A percentile compares a stretch with the other conserved stretches of the same genome.
Conservation (phyloP, 2,329 filamentous ascomycete genomes). For the Sarocladiaceae sp. region DNA sequence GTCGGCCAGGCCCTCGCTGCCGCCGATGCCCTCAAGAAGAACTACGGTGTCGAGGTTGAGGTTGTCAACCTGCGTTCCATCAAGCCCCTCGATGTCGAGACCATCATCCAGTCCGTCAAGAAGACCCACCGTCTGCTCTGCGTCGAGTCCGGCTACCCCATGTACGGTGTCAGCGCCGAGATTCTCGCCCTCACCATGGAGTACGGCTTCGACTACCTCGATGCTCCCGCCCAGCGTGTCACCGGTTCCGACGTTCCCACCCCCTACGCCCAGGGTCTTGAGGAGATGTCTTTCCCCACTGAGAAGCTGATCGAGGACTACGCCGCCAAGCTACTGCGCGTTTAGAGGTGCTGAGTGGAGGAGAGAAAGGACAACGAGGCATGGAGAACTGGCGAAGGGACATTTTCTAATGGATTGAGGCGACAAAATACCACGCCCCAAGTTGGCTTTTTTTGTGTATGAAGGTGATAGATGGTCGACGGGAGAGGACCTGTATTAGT, state of each 20-base stretch:
- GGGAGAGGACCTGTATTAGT: slow-evolving; percentile 35
- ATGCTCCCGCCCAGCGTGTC: slow-evolving; percentile 86
- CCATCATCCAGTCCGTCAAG: slow-evolving; percentile 96
- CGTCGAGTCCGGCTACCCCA: slow-evolving; percentile 94
- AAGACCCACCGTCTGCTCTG: slow-evolving; percentile 90
- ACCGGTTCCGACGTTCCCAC: slow-evolving; percentile 97
- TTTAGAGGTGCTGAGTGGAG: slow-evolving; percentile 39
- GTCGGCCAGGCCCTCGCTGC: slow-evolving; percentile 87
- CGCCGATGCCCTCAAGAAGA: slow-evolving; percentile 87
- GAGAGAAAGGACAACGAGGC: neutral
- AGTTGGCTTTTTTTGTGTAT: slow-evolving; percentile 15
- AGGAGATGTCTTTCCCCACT: slow-evolving; percentile 92
- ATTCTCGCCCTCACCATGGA: slow-evolving; percentile 94
- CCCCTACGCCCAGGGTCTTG: slow-evolving; percentile 85
- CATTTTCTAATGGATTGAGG: slow-evolving; percentile 6
- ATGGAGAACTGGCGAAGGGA: slow-evolving; percentile 1
- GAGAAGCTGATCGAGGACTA: slow-evolving; percentile 83
- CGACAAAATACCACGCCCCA: slow-evolving; percentile 3
- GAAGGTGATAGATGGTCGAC: slow-evolving; percentile 26
- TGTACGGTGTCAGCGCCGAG: slow-evolving; percentile 87
- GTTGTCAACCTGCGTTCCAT: slow-evolving; percentile 97
- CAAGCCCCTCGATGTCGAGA: slow-evolving; percentile 93
- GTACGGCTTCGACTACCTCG: slow-evolving; percentile 96
- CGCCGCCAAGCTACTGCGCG: slow-evolving; percentile 78
- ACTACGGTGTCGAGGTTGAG: slow-evolving; percentile 92